Base-by-base conservation (phyloP, 306 rosid species). In the Corylus avellana region DNA sequence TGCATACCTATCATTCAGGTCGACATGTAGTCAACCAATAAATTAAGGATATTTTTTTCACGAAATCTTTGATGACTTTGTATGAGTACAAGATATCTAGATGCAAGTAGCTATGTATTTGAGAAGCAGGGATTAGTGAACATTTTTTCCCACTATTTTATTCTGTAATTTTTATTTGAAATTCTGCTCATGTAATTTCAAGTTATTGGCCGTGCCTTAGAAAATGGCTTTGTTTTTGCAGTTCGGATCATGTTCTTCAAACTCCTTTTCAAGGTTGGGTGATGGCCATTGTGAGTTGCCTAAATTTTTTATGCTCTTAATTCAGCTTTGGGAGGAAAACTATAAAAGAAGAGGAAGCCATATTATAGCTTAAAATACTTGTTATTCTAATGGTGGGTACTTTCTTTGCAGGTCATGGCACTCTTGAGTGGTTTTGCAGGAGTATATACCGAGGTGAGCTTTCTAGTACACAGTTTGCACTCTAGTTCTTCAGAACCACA, bases 351-450 rank as follows among this genome's bases (percentile, higher is more conserved):
- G 32, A 29, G 32, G 32, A 29, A 29, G 14, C 2, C 66, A 25
- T 63, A 57, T 25, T 63, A 42, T 78, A 80, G 47, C 44, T 78
- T 83, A 44, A 75, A 59, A 70, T 74, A 12, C 46, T 54, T 7
- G 53, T 83, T 62, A 73, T 85, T 48, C 64, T 55, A 39, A 70
- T 57, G 42, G 77, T 49, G 83, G 76, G 75, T 57, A 17, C 71
- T 82, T 72, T 72, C 61, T 70, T 80, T 86, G 53, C 86, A 94
- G 98, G 87, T 89, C 80, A 92, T 94, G 98, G 97, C 98, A 56
- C 97, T 94, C 75, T 84, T 92, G 80, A 94, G 98, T 85, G 98
- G n/a, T n/a, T n/a, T n/a, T n/a, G n/a, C n/a, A n/a, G n/a, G n/a
- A n/a, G n/a, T n/a, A n/a, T n/a, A n/a, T n/a, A n/a, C n/a, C n/a